Base-by-base conservation (phyloP, 2,329 filamentous ascomycete genomes). In the Colletotrichum magnum region DNA sequence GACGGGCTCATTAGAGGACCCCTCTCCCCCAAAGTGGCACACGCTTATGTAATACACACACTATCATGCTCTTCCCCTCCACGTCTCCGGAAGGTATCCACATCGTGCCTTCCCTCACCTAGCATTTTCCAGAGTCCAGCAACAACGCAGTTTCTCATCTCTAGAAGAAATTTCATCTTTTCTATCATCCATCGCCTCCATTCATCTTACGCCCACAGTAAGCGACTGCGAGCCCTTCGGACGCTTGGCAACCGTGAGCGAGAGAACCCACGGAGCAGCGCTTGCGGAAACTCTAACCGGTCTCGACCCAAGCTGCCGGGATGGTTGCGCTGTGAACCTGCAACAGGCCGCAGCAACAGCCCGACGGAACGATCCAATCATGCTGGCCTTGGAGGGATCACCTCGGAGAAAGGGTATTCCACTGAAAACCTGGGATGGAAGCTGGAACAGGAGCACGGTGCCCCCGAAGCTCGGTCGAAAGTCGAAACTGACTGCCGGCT, bases 221-320 rank as follows among this genome's bases (percentile, higher is more conserved):
- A 36, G 32, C 32, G 10, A 36, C 32, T 6, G 32, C 32, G 32
- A 36, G 32, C 10, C 32, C 9, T 10, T 10, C 32, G 32, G 32
- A 12, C 41, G 13, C 13, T 13, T 15, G 41, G 41, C 41, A n/a
- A 15, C 41, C 41, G 41, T 43, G 13, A 28, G 21, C 50, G 12
- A 21, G 47, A 50, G 18, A 24, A 16, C 7, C 45, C n/a, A 18
- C 28, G 16, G 16, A 10, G 28, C 52, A 54, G 21, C 7, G 24
- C 41, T 18, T 54, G 12, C 4, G 24, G n/a, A 47, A 54, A 66
- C 56, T 66, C 63, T 61, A 54, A 26, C 48, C 41, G 28, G 63
- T 66, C 63, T 61, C 57, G 63, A 61, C 39, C 63, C 63, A 66
- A 61, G 50, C 63, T 66, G 57, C 63, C 32, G 63, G 63, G 63